These are phyloP conservation scores for Vanrija pseudolonga DNA, from an alignment of 1,284 basidiomycete genomes.

Conservation along the genomic window DNA sequence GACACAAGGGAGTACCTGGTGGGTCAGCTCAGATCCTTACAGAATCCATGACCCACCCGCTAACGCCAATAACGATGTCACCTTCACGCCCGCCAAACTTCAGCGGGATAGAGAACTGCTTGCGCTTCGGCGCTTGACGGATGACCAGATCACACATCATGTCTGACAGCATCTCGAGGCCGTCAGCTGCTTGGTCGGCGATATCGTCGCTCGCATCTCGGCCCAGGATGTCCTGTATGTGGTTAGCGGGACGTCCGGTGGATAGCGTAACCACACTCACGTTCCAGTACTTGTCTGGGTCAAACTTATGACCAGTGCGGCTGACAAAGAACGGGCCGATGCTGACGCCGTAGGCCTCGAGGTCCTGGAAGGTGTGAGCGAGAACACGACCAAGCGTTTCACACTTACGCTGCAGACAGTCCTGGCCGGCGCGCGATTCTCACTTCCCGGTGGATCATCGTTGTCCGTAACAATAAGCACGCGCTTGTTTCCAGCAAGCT, in stretches of 20 bases:
- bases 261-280: conserved; percentile 54
- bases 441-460: conserved; percentile 58
- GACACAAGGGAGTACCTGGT: conserved; percentile 77
- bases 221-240: conserved; percentile 56
- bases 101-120: conserved; percentile 76
- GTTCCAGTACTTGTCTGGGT: conserved; percentile 75
- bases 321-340: conserved; percentile 92
- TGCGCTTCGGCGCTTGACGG: conserved; percentile 82
- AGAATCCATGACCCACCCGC: conserved; percentile 60
- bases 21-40: neutral
- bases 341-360: conserved; percentile 71
- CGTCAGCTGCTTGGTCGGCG: conserved; percentile 57
- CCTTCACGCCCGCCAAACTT: conserved; percentile 61
- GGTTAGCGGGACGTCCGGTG: neutral
- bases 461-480: conserved; percentile 91
- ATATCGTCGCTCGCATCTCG: conserved; percentile 53
- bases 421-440: conserved; percentile 38
- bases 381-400: neutral
- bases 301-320: conserved; percentile 64
- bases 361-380: conserved; percentile 58
- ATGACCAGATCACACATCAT: conserved; percentile 64
- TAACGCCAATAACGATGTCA: conserved; percentile 80
- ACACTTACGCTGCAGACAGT: conserved; percentile 36
- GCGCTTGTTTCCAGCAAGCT: conserved; percentile 71
- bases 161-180: conserved; percentile 59